phyloP scores from a whole-genome alignment of 2,329 filamentous ascomycete species.

The Exophiala alcalophila region DNA sequence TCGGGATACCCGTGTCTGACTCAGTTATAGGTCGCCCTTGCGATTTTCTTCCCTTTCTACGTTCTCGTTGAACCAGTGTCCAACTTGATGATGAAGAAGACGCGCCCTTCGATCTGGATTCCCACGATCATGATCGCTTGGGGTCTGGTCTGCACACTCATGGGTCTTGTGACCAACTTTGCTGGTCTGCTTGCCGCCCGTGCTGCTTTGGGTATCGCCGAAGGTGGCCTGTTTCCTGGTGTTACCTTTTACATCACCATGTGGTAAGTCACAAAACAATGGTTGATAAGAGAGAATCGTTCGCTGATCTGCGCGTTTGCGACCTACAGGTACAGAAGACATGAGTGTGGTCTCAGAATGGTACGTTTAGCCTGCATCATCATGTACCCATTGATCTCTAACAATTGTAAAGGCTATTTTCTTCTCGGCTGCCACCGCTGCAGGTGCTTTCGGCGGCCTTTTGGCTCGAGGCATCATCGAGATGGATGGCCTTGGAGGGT shows the following conservation, averaged over 20 bases:
- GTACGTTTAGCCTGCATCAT: constrained; percentile 1
- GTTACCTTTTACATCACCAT: constrained; percentile 25
- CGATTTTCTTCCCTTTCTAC: constrained; percentile 28
- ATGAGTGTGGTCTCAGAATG: constrained; percentile 24
- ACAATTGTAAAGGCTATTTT: constrained; percentile 18
- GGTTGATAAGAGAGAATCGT: neutral
- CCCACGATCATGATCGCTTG: constrained; percentile 36
- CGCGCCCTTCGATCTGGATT: constrained; percentile 20
- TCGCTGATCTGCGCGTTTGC: neutral
- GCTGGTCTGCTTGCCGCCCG: constrained; percentile 24
- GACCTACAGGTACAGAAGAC: constrained; percentile 18
- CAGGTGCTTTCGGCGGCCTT: constrained; percentile 30
- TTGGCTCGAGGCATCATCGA: constrained; percentile 42
- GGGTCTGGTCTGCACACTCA: constrained; percentile 51
- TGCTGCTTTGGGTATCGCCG: constrained; percentile 45
- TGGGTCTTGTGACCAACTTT: constrained; percentile 44
- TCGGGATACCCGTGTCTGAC: constrained; percentile 28
- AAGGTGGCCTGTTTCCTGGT: constrained; percentile 39
- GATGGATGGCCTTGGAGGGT: constrained; percentile 42
- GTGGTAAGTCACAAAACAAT: neutral
- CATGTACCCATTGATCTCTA: neutral
- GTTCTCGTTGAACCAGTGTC: constrained; percentile 36
- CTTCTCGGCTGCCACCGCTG: constrained; percentile 24
- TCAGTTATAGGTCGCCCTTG: constrained; percentile 19
- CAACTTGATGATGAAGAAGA: constrained; percentile 33